These are phyloP conservation scores for Dipodascus albidus DNA, from an alignment of 805 yeast species.

Conservation along the genomic window DNA sequence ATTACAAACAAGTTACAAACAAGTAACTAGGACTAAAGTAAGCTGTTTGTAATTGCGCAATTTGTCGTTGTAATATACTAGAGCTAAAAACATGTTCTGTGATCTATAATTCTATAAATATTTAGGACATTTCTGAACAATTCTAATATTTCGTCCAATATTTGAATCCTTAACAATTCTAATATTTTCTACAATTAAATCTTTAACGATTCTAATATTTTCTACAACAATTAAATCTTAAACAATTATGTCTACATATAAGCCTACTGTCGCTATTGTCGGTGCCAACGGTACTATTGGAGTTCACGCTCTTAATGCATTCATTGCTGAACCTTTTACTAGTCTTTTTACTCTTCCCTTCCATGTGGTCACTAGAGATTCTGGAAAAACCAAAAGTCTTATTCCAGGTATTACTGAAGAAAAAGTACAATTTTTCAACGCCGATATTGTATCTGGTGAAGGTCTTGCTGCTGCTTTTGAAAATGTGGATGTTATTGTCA, in stretches of 20 bases:
- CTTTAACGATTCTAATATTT: conserved; percentile 10
- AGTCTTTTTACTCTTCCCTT: conserved; percentile 37
- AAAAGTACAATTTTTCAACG: conserved; percentile 7
- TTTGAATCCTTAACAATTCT: too few species aligned
- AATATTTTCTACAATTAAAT: too few species aligned
- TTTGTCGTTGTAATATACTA: too few species aligned
- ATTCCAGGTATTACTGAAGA: conserved; percentile 17
- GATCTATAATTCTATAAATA: too few species aligned
- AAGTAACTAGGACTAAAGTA: too few species aligned
- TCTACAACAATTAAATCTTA: conserved; percentile 2
- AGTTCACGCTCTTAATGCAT: conserved; percentile 34
- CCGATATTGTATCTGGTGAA: conserved; percentile 9
- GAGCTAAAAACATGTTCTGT: too few species aligned
- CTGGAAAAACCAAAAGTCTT: conserved; percentile 20
- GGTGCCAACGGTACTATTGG: conserved; percentile 47
- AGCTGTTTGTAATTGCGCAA: too few species aligned
- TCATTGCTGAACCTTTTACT: conserved; percentile 32
- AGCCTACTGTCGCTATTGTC: conserved; percentile 35
- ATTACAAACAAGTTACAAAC: too few species aligned
- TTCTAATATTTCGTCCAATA: too few species aligned
- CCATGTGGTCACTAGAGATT: conserved; percentile 38
- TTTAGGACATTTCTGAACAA: too few species aligned
- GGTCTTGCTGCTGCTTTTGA: conserved; percentile 23
- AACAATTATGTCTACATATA: conserved; percentile 10
- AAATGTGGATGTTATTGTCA: conserved; percentile 42